Evolutionary conservation across 306 rosid species (phyloP).

Genomic region (Biancaea sappan): DNA sequence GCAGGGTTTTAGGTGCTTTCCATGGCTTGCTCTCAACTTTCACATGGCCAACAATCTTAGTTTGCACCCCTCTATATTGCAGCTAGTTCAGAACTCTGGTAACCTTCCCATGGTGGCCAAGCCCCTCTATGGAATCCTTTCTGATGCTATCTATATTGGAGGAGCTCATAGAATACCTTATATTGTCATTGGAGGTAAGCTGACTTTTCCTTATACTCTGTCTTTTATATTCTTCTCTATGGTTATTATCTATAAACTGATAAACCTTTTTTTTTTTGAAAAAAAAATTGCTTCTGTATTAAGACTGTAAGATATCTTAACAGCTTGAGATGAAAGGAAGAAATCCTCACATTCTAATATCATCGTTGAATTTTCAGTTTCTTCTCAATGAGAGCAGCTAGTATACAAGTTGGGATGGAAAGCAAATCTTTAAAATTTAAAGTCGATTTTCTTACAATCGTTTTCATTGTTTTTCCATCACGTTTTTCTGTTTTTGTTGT

Average conservation of each 20-base stretch:
- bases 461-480: neutral
- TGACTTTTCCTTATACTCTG: conserved; percentile 4
- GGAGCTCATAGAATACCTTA: conserved; percentile 88
- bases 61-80: conserved; percentile 67
- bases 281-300: neutral
- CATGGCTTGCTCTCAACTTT: conserved; percentile 85
- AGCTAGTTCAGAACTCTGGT: conserved; percentile 73
- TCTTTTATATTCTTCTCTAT: neutral
- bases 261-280: conserved; percentile 7
- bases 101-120: conserved; percentile 93
- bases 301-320: neutral
- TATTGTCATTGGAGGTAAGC: conserved; percentile 74
- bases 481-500: neutral
- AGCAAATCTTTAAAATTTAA: neutral
- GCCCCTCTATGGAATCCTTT: conserved; percentile 78
- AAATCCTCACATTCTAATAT: neutral
- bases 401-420: neutral
- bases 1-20: conserved; percentile 92
- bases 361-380: neutral
- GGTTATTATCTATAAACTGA: neutral
- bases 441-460: neutral
- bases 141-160: conserved; percentile 72
- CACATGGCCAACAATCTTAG: conserved; percentile 76
- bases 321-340: neutral
- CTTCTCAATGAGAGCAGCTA: neutral